Conservation (phyloP, 106 monocot species). For the Alisma plantagoaquatica region DNA sequence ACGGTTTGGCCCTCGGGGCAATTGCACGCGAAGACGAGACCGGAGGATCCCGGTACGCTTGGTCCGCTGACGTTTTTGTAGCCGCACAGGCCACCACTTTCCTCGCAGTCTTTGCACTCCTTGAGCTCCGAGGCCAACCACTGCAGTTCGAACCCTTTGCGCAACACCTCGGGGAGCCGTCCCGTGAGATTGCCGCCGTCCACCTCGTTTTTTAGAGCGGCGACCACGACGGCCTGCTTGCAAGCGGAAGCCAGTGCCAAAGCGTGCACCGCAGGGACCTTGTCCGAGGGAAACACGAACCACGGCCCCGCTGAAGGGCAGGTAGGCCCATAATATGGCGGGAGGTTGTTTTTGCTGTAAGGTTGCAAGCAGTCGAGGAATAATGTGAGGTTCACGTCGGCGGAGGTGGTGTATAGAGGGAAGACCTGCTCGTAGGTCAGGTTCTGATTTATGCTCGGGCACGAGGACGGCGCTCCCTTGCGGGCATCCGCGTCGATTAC, state of each 20-base stretch:
- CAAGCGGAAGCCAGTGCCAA: not conserved
- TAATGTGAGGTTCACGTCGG: constrained; percentile 20
- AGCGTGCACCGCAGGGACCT: not conserved
- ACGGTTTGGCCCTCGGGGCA: not conserved
- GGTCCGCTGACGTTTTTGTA: not conserved
- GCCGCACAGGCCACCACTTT: not conserved
- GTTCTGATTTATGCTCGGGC: not conserved
- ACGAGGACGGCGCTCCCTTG: not conserved
- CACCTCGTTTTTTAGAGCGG: not conserved
- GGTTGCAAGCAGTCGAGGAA: constrained; percentile 3
- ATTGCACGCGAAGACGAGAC: not conserved
- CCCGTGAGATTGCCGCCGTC: not conserved
- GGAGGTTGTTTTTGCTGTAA: not conserved
- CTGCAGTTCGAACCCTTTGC: not conserved
- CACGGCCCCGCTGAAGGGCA: not conserved
- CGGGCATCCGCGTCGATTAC: not conserved
- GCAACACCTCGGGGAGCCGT: not conserved
- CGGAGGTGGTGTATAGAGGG: constrained; percentile 1
- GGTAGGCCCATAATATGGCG: too few relatives aligned
- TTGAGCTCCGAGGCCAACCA: not conserved
- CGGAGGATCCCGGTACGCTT: too few relatives aligned
- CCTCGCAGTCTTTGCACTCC: not conserved
- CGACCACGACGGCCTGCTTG: not conserved
- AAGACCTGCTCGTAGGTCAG: not conserved
- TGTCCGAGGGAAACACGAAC: not conserved